phyloP scores from a whole-genome alignment of 1,284 basidiomycete species.

The Amylostereum areolatum region DNA sequence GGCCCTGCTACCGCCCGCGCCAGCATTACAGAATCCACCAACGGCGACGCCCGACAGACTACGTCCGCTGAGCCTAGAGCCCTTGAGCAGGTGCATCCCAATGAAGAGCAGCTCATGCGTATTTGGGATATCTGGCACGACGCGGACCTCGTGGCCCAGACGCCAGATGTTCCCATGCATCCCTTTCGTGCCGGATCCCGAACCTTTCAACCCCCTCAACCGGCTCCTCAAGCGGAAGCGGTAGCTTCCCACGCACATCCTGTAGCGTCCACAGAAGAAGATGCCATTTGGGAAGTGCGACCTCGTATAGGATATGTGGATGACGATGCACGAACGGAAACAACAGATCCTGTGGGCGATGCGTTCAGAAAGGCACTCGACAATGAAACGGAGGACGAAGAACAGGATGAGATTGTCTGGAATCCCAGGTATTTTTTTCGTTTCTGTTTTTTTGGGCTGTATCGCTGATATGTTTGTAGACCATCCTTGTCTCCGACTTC shows the following conservation, averaged over 20 bases:
- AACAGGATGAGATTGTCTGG: constrained; percentile 62
- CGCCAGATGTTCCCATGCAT: constrained; percentile 37
- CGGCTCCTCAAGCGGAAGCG: not conserved
- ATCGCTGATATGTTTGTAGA: constrained; percentile 3
- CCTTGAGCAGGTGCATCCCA: constrained; percentile 76
- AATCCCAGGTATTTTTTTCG: constrained; percentile 42
- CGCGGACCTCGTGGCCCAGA: constrained; percentile 54
- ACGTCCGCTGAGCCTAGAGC: constrained; percentile 9
- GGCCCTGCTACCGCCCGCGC: constrained; percentile 27
- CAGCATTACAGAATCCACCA: constrained; percentile 13
- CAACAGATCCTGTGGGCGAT: constrained; percentile 69
- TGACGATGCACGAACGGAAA: constrained; percentile 66
- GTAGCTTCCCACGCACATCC: not conserved
- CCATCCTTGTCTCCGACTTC: constrained; percentile 4
- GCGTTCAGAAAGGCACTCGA: constrained; percentile 63
- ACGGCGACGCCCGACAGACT: constrained; percentile 4
- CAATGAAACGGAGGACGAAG: constrained; percentile 35
- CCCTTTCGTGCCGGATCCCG: constrained; percentile 7
- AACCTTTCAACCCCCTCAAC: constrained; percentile 3
- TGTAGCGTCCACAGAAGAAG: too few relatives aligned
- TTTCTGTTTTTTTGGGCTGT: not conserved
- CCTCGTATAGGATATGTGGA: constrained; percentile 26
- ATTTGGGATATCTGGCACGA: constrained; percentile 83
- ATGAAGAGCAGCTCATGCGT: constrained; percentile 93
- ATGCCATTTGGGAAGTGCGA: not conserved